Evolutionary conservation across 331 rosid species (phyloP).

Genomic region (Stylosanthes scabra): DNA sequence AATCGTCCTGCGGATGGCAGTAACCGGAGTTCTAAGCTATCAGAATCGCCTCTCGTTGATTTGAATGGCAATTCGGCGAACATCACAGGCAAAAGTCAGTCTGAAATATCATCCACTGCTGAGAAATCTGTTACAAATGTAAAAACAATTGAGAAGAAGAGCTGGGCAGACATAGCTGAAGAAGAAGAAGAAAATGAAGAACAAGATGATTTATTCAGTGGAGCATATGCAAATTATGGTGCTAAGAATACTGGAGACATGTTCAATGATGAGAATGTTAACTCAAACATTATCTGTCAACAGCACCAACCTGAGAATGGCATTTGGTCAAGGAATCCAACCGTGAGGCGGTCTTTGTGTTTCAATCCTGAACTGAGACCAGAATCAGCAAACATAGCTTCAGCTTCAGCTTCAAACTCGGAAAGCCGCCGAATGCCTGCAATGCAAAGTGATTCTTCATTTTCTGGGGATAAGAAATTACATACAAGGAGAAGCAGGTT

Average conservation of each 20-base stretch:
- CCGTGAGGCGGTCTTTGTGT: conserved; percentile 62
- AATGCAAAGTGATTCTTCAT: conserved; percentile 34
- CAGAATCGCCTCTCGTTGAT: conserved; percentile 29
- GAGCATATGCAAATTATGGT: conserved; percentile 29
- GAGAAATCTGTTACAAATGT: conserved; percentile 32
- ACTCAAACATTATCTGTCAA: conserved; percentile 56
- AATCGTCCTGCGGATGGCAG: conserved; percentile 15
- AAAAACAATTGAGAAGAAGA: conserved; percentile 56
- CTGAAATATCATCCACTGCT: conserved; percentile 9
- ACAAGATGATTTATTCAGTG: conserved; percentile 30
- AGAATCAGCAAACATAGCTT: conserved; percentile 38
- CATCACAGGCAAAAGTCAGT: conserved; percentile 20
- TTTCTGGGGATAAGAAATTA: conserved; percentile 39
- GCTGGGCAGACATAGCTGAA: conserved; percentile 97
- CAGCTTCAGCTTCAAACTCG: conserved; percentile 35
- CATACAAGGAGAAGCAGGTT: conserved; percentile 49
- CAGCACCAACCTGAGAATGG: conserved; percentile 39
- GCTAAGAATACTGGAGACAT: conserved; percentile 41
- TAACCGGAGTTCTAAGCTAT: background rate
- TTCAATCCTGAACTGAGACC: conserved; percentile 47
- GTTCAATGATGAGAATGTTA: conserved; percentile 63
- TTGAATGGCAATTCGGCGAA: conserved; percentile 27
- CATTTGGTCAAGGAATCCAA: conserved; percentile 54
- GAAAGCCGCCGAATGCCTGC: conserved; percentile 24
- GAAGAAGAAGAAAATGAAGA: conserved; percentile 79